phyloP scores from a whole-genome alignment of 306 rosid genomes.

The Malus domestica region ASM211411v1 NC_041794.1:36342501-36343000 shows the following conservation, averaged over 20 bases:
- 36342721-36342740: conserved; percentile 50
- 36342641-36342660: conserved; percentile 54
- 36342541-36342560: conserved; percentile 90
- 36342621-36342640: conserved; percentile 22
- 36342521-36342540: conserved; percentile 97
- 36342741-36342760: conserved; percentile 45
- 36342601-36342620: conserved; percentile 30
- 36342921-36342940: not conserved
- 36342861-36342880: not conserved
- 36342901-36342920: not conserved
- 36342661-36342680: conserved; percentile 25
- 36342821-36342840: conserved; percentile 50
- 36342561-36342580: conserved; percentile 53
- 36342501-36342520: conserved; percentile 92
- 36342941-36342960: not conserved
- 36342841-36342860: not conserved
- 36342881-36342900: not conserved
- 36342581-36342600: conserved; percentile 62
- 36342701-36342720: conserved; percentile 38
- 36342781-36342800: conserved; percentile 46
- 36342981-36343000: not conserved
- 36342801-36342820: conserved; percentile 63
- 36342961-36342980: not conserved
- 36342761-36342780: conserved; percentile 64
- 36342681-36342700: conserved; percentile 44